phyloP scores from a whole-genome alignment of 345 rosid genomes.

The Anacardium occidentale region DNA sequence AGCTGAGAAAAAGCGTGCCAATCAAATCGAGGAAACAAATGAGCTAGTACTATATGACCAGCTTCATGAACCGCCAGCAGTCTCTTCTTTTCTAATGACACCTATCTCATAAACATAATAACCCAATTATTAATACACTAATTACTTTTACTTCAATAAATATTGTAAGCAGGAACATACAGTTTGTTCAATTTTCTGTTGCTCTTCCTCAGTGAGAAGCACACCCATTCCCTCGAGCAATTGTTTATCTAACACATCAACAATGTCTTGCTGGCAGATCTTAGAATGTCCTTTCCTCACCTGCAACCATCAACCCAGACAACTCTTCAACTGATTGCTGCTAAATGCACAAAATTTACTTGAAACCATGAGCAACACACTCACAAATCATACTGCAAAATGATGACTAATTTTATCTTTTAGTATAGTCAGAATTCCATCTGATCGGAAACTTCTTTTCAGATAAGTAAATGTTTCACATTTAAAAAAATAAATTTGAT shows the following conservation, averaged over 20 bases:
- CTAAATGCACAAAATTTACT: slow-evolving; percentile 17
- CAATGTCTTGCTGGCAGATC: slow-evolving; percentile 80
- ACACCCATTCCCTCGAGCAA: slow-evolving; percentile 99
- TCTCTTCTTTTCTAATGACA: slow-evolving; percentile 79
- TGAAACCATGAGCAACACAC: neutral
- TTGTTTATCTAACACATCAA: slow-evolving; percentile 92
- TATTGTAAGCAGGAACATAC: slow-evolving; percentile 39
- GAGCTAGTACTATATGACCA: slow-evolving; percentile 88
- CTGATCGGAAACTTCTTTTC: neutral
- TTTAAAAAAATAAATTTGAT: neutral
- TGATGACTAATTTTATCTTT: slow-evolving; percentile 7
- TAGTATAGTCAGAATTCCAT: neutral
- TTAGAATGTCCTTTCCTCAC: slow-evolving; percentile 85
- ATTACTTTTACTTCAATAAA: slow-evolving; percentile 12
- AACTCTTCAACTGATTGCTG: slow-evolving; percentile 6
- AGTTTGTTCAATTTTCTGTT: slow-evolving; percentile 82
- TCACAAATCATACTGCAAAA: slow-evolving; percentile 3
- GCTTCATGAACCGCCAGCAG: slow-evolving; percentile 96
- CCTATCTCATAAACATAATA: slow-evolving; percentile 43
- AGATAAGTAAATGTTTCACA: neutral
- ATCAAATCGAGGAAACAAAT: slow-evolving; percentile 92
- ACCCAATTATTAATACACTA: slow-evolving; percentile 21
- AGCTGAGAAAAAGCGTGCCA: slow-evolving; percentile 99
- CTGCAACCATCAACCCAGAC: slow-evolving; percentile 35
- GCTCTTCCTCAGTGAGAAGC: slow-evolving; percentile 95